Evolutionary conservation across 768 basidiomycete genomes (phyloP).

Genomic region (Lactarius hatsudake): DNA sequence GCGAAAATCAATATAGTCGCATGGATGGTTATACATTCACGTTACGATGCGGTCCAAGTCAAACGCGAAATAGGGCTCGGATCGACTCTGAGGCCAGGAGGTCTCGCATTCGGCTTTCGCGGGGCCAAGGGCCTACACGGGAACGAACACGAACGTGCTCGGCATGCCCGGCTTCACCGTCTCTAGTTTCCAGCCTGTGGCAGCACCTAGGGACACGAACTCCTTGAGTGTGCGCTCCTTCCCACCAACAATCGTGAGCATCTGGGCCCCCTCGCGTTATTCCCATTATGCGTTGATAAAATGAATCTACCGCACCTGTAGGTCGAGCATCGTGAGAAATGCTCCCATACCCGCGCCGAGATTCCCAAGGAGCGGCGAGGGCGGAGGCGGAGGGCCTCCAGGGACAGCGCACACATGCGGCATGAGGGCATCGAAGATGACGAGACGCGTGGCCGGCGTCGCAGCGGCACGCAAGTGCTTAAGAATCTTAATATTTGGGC

Average conservation of each 20-base stretch:
- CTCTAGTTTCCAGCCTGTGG: slow-evolving; percentile 36
- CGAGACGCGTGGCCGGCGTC: slow-evolving; percentile 25
- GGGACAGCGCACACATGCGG: slow-evolving; percentile 19
- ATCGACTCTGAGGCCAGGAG: neutral
- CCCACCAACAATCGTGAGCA: slow-evolving; percentile 34
- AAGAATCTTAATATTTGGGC: slow-evolving; percentile 23
- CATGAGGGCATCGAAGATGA: slow-evolving; percentile 30
- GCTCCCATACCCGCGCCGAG: slow-evolving; percentile 7
- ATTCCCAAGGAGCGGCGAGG: slow-evolving; percentile 19
- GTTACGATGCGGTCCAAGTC: neutral
- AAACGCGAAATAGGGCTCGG: neutral
- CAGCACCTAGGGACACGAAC: slow-evolving; percentile 30
- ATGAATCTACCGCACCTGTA: slow-evolving; percentile 10
- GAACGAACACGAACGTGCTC: neutral
- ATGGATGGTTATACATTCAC: neutral
- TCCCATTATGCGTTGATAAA: neutral
- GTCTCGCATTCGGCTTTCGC: neutral
- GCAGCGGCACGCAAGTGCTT: slow-evolving; percentile 29
- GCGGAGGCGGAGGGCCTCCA: slow-evolving; percentile 5
- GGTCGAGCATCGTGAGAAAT: slow-evolving; percentile 13
- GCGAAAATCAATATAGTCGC: neutral
- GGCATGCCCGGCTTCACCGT: slow-evolving; percentile 15
- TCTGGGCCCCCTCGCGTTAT: slow-evolving; percentile 25
- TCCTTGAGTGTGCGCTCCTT: slow-evolving; percentile 35
- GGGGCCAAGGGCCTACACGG: neutral